phyloP scores from a whole-genome alignment of 768 basidiomycete genomes.

The Termitomyces sp. region DNA sequence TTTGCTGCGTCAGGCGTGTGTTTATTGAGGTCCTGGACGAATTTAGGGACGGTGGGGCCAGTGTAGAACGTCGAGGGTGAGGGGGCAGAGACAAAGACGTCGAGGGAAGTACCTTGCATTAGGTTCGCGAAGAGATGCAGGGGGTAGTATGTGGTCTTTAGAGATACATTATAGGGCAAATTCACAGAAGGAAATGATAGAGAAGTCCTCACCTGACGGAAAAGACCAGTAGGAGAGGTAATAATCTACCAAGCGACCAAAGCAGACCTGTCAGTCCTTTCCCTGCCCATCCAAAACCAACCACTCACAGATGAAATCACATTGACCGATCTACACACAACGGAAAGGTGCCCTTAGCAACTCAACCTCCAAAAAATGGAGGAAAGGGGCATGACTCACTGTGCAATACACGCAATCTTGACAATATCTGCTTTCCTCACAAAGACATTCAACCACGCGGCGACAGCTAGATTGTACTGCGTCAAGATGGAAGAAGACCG shows the following conservation, averaged over 20 bases:
- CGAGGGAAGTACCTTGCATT: slow-evolving; percentile 45
- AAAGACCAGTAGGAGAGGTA: slow-evolving; percentile 37
- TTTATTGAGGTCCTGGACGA: slow-evolving; percentile 35
- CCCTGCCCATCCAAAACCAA: neutral
- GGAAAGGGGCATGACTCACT: slow-evolving; percentile 28
- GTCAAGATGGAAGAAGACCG: neutral
- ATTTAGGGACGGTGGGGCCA: slow-evolving; percentile 46
- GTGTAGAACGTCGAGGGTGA: slow-evolving; percentile 20
- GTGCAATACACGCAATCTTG: slow-evolving; percentile 57
- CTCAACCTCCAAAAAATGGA: neutral
- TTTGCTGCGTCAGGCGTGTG: slow-evolving; percentile 26
- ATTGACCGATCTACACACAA: slow-evolving; percentile 31
- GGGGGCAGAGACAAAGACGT: slow-evolving; percentile 30
- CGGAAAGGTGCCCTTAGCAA: neutral
- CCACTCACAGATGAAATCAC: slow-evolving; percentile 38
- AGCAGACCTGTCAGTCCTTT: neutral
- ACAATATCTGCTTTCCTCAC: slow-evolving; percentile 53
- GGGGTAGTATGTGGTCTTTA: slow-evolving; percentile 41
- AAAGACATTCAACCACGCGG: slow-evolving; percentile 56
- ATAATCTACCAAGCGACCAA: slow-evolving; percentile 25
- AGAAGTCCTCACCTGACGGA: slow-evolving; percentile 21
- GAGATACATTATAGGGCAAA: too few relatives aligned
- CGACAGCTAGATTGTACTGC: slow-evolving; percentile 34
- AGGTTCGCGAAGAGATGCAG: slow-evolving; percentile 48
- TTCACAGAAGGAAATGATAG: too few relatives aligned